Base-by-base conservation (phyloP, 2,329 filamentous ascomycete genomes). In the Paecilomyces fulvus region DNA sequence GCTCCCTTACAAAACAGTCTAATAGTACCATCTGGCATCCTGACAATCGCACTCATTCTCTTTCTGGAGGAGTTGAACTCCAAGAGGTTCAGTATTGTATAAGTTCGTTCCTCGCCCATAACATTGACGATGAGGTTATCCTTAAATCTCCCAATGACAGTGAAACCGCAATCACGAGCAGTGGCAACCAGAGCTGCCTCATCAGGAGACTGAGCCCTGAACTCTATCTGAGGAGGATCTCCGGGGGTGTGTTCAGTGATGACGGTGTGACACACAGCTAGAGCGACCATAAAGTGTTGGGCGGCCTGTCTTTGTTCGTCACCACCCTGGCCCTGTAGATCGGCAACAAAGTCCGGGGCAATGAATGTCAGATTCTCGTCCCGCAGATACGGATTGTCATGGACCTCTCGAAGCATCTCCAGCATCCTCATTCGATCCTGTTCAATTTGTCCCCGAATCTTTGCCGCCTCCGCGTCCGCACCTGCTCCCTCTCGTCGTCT, bases 1-100 rank as follows among this genome's bases (percentile, higher is more conserved):
- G 94, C 94, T 61, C 94, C 94, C 76, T 99, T 99, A 79, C 94
- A 99, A 74, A 95, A 95, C 0, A 99, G 80, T 55, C 94, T 80
- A 59, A 99, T 96, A 57, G 82, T 86, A 46, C 89, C 88, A 70
- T 97, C 85, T 0, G 94, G 92, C 91, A 97, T 96, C 57, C 89
- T 84, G 53, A 99, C 86, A 63, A 99, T 96, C 1, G 92, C 90
- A 73, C 92, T 97, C 94, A 99, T 99, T 63, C 94, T 85, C 77
- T 99, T 99, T 66, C 94, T 84, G 49, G 88, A 91, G 0, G 92
- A 97, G 71, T 97, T 97, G 79, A 99, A 99, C 70, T 99, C 94
- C 37, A 99, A 86, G 0, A 89, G 96, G 73, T 96, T 97, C 51
- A 99, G 82, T 30, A 99, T 87, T 14, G 85, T 86, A 70, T 94